A percentile compares a stretch with the other conserved stretches of the same genome.
phyloP scores from a whole-genome alignment of 2,329 filamentous ascomycete genomes.

The Lanzia echinophila region DNA sequence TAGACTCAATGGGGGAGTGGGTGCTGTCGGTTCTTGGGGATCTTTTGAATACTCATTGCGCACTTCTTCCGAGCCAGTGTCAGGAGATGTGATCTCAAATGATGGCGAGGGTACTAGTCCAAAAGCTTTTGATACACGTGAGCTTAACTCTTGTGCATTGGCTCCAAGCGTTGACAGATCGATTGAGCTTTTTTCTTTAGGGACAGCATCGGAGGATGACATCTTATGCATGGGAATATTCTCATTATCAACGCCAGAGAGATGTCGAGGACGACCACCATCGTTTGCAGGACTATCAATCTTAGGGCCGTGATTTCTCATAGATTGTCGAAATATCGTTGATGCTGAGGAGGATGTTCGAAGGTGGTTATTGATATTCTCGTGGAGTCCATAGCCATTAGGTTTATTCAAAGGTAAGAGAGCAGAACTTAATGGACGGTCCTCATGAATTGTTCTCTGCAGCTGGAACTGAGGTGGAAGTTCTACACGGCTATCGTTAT shows the following conservation, averaged over 20 bases:
- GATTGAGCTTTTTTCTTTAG: constrained; percentile 9
- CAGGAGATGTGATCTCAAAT: constrained; percentile 11
- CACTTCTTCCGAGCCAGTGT: neutral
- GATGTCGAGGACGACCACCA: neutral
- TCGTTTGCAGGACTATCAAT: neutral
- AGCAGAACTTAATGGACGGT: constrained; percentile 20
- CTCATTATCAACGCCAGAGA: neutral
- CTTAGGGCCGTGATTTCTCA: neutral
- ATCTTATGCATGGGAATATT: neutral
- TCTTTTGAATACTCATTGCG: neutral
- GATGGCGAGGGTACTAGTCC: constrained; percentile 14
- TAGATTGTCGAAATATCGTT: constrained; percentile 9
- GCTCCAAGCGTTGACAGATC: constrained; percentile 17
- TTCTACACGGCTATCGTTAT: constrained; percentile 14
- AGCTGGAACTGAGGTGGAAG: constrained; percentile 26
- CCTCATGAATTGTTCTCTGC: constrained; percentile 27
- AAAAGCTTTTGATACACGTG: constrained; percentile 24
- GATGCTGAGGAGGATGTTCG: constrained; percentile 15
- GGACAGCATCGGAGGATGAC: neutral
- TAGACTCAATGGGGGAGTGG: no score
- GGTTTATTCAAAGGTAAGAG: constrained; percentile 9
- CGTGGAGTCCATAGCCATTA: constrained; percentile 2
- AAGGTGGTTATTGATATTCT: constrained; percentile 8
- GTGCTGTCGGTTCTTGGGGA: no score
- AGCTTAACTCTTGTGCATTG: constrained; percentile 21